phyloP scores from a whole-genome alignment of 108 stramenopile species.

The Thalassiosira profunda region DNA sequence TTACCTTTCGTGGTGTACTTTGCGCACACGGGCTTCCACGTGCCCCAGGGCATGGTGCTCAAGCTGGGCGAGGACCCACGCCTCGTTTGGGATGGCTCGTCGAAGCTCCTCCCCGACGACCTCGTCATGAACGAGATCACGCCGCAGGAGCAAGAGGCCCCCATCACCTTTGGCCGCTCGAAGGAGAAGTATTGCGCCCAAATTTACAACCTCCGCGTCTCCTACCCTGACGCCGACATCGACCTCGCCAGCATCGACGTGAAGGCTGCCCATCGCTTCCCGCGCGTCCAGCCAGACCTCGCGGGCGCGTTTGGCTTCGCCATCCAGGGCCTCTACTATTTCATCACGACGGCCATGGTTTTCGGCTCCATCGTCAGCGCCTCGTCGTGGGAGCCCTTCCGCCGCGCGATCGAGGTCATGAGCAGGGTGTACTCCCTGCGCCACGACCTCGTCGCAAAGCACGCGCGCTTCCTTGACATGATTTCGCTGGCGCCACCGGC shows the following conservation, averaged over 20 bases:
- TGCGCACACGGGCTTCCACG: conserved; percentile 4
- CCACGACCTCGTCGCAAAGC: background rate
- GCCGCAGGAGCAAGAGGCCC: background rate
- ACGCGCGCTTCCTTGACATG: background rate
- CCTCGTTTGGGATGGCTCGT: conserved; percentile 22
- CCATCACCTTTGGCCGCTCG: conserved; percentile 4
- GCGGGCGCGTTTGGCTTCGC: conserved; percentile 12
- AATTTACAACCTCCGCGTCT: conserved; percentile 1
- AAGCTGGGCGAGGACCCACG: conserved; percentile 4
- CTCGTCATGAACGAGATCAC: conserved; percentile 15
- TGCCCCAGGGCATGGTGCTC: conserved; percentile 10
- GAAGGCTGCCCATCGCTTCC: conserved; percentile 1
- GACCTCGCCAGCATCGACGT: background rate
- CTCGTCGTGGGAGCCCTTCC: background rate
- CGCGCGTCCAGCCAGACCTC: background rate
- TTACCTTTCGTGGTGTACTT: background rate
- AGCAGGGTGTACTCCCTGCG: background rate
- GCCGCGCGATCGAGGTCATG: background rate
- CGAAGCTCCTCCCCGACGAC: background rate
- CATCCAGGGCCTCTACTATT: background rate
- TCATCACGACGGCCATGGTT: background rate
- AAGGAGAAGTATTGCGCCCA: background rate
- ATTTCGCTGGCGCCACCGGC: background rate
- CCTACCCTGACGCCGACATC: background rate
- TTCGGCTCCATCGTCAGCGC: background rate